Base-by-base conservation (phyloP, 495 filamentous ascomycete species). In the Hypoxylon trugodes region DNA sequence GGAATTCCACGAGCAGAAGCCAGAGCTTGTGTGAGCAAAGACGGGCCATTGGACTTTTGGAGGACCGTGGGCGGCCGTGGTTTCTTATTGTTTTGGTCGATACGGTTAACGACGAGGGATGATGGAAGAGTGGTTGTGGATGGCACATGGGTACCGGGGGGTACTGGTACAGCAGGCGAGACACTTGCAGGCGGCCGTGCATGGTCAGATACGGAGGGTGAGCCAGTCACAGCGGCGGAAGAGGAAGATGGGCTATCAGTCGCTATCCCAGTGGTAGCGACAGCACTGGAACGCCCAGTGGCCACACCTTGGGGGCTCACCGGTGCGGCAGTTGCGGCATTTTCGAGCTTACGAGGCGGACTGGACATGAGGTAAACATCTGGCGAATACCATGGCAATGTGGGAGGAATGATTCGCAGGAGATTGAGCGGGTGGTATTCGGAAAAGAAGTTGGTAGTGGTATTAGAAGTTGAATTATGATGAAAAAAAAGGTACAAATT, bases 351-450 rank as follows among this genome's bases (percentile, higher is more conserved):
- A 72, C 49, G 59, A 61, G 73, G 69, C 69, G 74, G 70, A 65
- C 69, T 78, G 70, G 79, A 82, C 80, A 82, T 82, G 79, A 75
- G 79, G 69, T 69, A 71, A 73, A 76, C 80, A 81, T 81, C 70
- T 76, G 77, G 72, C 76, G 68, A 65, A 70, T 66, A 67, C 68
- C 61, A 68, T 58, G 70, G 68, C 66, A 73, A 59, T 69, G 64
- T 67, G 75, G 61, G 66, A 74, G 61, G 59, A 59, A 65, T 60
- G 59, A 64, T 66, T 66, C 63, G 63, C 57, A 58, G 63, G 57
- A 52, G 25, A 57, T 43, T 36, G 36, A 57, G 57, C 57, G 57
- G 57, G 50, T 60, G 49, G 62, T 60, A 66, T 66, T 66, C 50
- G 42, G 58, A 28, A n/a, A 35, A 43, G 33, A 57, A 16, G 45